phyloP scores from a whole-genome alignment of 768 basidiomycete species.

The Naganishia randhawae region DNA sequence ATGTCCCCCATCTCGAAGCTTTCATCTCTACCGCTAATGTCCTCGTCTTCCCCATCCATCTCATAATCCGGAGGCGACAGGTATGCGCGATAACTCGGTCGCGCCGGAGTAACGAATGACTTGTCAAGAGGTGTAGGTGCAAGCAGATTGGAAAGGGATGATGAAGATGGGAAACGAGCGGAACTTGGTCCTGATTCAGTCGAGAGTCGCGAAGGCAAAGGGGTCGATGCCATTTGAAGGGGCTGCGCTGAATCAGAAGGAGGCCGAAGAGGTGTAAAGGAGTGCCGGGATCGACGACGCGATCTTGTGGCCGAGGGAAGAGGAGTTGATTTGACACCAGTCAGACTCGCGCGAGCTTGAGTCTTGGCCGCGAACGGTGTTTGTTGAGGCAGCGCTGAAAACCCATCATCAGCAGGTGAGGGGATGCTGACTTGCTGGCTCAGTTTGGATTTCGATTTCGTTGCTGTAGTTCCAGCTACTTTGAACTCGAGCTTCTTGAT shows the following conservation, averaged over 20 bases:
- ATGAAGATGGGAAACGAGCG: constrained; percentile 6
- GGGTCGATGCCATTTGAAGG: constrained; percentile 4
- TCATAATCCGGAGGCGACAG: constrained; percentile 17
- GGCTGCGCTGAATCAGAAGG: not conserved
- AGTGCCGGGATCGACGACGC: not conserved
- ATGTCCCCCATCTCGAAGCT: constrained; percentile 22
- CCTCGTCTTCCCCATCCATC: constrained; percentile 17
- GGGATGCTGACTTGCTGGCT: constrained; percentile 19
- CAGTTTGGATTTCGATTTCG: constrained; percentile 15
- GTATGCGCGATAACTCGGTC: constrained; percentile 15
- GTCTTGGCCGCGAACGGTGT: constrained; percentile 12
- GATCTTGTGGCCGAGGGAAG: constrained; percentile 13
- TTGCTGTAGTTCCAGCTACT: not conserved
- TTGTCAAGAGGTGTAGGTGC: constrained; percentile 9
- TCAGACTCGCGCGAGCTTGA: constrained; percentile 14
- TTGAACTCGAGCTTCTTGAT: constrained; percentile 22
- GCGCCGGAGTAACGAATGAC: constrained; percentile 16
- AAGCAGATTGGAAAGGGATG: constrained; percentile 4
- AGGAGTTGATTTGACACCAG: constrained; percentile 6
- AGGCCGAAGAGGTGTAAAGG: constrained; percentile 16
- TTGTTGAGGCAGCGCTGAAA: constrained; percentile 13
- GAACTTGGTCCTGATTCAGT: not conserved
- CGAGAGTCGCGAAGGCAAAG: constrained; percentile 1
- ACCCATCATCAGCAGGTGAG: constrained; percentile 12
- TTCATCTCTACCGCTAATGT: constrained; percentile 11